Evolutionary conservation across 2,329 filamentous ascomycete species (phyloP).

Genomic region (Coleophoma eucalyptorum): DNA sequence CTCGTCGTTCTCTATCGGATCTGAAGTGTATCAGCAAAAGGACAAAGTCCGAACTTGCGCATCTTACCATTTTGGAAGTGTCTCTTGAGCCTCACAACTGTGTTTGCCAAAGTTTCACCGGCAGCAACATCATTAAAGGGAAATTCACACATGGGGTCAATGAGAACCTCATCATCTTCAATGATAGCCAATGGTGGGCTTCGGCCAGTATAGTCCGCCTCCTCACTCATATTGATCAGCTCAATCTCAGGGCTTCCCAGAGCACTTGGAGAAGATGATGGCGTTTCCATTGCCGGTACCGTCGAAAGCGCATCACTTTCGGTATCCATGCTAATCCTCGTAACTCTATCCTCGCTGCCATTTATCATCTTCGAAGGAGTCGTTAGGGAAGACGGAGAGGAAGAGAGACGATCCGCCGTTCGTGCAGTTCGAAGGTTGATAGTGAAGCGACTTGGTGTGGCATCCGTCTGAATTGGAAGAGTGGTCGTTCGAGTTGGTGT

Average conservation of each 20-base stretch:
- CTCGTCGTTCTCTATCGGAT: constrained; percentile 37
- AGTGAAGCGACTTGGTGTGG: constrained; percentile 54
- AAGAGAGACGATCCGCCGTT: constrained; percentile 35
- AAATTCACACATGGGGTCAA: constrained; percentile 42
- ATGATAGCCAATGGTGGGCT: constrained; percentile 25
- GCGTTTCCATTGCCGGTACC: constrained; percentile 22
- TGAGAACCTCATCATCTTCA: constrained; percentile 18
- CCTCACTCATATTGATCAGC: constrained; percentile 20
- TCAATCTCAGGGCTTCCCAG: constrained; percentile 26
- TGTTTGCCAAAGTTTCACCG: constrained; percentile 14
- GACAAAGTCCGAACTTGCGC: constrained; percentile 13
- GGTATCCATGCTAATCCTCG: constrained; percentile 23
- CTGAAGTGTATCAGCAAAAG: constrained; percentile 24
- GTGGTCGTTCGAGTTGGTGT: constrained; percentile 26
- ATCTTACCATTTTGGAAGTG: constrained; percentile 34
- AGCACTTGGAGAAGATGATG: constrained; percentile 25
- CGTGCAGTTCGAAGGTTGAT: constrained; percentile 53
- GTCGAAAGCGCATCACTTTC: constrained; percentile 26
- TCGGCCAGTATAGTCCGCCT: constrained; percentile 16
- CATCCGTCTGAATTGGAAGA: constrained; percentile 31
- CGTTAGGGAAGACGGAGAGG: constrained; percentile 40
- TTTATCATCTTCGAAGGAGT: constrained; percentile 24
- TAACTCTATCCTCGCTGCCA: constrained; percentile 11
- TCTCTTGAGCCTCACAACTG: constrained; percentile 21
- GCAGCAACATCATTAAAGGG: constrained; percentile 30